Evolutionary conservation across 345 rosid species (phyloP).

Genomic region (Laguncularia racemosa): DNA sequence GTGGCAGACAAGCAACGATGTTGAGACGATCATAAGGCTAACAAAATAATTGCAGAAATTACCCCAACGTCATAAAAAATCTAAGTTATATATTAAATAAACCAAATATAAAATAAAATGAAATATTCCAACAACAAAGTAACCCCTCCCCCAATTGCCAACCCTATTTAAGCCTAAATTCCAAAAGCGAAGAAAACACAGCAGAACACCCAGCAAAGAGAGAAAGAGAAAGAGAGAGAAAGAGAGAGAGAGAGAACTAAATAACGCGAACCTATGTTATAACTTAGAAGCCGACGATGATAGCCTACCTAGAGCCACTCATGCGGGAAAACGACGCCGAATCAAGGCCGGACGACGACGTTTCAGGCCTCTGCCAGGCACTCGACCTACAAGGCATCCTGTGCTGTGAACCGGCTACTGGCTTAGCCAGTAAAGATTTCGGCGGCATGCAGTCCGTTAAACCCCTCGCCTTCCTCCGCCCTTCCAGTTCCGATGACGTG

Average conservation of each 20-base stretch:
- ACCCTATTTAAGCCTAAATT: constrained; percentile 19
- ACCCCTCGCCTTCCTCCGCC: constrained; percentile 62
- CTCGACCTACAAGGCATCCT: constrained; percentile 53
- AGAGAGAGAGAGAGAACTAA: not conserved
- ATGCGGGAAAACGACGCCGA: constrained; percentile 70
- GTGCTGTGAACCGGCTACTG: constrained; percentile 21
- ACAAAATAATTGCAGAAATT: no score
- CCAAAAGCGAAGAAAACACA: constrained; percentile 3
- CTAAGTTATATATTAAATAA: no score
- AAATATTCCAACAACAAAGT: no score
- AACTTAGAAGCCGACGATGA: constrained; percentile 30
- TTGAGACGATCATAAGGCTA: no score
- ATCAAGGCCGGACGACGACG: constrained; percentile 28
- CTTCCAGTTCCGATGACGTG: constrained; percentile 58
- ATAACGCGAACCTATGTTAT: not conserved
- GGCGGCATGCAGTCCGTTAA: constrained; percentile 60
- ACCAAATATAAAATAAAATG: no score
- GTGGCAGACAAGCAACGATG: no score
- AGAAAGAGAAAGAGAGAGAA: not conserved
- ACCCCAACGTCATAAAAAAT: no score
- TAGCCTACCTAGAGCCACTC: constrained; percentile 62
- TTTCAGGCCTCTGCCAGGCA: constrained; percentile 28
- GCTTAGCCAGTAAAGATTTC: constrained; percentile 56
- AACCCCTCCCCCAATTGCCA: not conserved
- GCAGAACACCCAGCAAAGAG: not conserved